Evolutionary conservation across 805 yeast species (phyloP).

Genomic region (Candida pseudoglaebosa): DNA sequence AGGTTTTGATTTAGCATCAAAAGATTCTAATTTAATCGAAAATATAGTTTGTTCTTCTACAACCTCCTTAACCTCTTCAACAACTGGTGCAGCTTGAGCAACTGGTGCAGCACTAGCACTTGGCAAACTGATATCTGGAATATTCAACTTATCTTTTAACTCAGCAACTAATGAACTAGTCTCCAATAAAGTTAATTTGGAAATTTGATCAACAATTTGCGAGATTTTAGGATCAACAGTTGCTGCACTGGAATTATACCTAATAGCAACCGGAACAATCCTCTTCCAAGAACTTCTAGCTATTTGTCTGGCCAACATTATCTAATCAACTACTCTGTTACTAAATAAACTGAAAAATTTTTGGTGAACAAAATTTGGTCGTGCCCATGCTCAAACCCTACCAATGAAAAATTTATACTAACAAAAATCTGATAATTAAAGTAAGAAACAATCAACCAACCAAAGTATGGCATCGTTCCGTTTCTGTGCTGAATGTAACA

Average conservation of each 20-base stretch:
- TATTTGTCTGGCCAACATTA: constrained; percentile 32
- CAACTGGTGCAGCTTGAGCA: constrained; percentile 69
- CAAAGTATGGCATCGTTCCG: constrained; percentile 94
- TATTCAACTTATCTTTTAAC: constrained; percentile 76
- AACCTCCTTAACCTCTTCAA: constrained; percentile 68
- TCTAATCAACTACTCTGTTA: neutral
- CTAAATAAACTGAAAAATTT: constrained; percentile 4
- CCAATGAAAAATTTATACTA: neutral
- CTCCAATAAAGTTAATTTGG: constrained; percentile 87
- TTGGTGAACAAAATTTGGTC: neutral
- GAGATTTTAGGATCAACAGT: constrained; percentile 85
- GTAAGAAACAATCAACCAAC: neutral
- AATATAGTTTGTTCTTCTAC: constrained; percentile 91
- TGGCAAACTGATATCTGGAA: constrained; percentile 89
- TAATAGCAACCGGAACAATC: constrained; percentile 22
- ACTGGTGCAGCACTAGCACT: constrained; percentile 53
- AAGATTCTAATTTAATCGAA: constrained; percentile 85
- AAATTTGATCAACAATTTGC: constrained; percentile 84
- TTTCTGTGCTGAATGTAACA: constrained; percentile 95
- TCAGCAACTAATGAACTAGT: constrained; percentile 84
- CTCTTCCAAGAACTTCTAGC: constrained; percentile 37
- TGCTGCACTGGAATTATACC: constrained; percentile 44
- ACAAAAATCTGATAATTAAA: too few relatives aligned
- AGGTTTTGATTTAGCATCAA: constrained; percentile 93
- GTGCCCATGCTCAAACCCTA: neutral